Conservation (phyloP, 2,329 filamentous ascomycete genomes). For the Aureobasidium sp. region DNA sequence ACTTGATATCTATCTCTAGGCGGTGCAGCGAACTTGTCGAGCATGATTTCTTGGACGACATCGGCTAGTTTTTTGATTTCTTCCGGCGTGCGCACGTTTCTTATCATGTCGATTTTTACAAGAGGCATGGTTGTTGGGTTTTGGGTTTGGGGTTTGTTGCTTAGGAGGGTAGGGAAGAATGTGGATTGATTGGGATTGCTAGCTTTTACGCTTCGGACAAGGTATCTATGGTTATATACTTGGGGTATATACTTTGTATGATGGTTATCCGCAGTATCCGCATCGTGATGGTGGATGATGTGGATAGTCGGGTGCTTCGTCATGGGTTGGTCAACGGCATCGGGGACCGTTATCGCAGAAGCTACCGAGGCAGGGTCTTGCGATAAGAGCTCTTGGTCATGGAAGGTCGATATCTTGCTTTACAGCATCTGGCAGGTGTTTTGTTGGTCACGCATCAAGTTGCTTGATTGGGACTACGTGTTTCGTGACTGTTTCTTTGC, state of each 20-base stretch:
- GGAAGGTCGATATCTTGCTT: neutral
- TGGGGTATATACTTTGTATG: neutral
- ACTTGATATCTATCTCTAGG: slow-evolving; percentile 25
- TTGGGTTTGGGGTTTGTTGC: no score
- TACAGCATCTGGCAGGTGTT: no score
- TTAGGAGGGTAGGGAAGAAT: neutral
- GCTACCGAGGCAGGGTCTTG: neutral
- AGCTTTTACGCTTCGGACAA: no score
- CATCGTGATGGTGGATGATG: neutral
- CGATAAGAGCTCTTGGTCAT: neutral
- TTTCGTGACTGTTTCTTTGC: neutral
- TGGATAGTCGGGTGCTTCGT: neutral
- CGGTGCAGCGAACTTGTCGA: slow-evolving; percentile 25
- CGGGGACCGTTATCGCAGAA: neutral
- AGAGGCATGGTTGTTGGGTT: slow-evolving; percentile 24
- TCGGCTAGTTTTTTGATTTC: slow-evolving; percentile 25
- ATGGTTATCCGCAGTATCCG: neutral
- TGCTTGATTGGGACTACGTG: neutral
- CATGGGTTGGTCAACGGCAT: neutral
- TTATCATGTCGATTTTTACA: slow-evolving; percentile 27
- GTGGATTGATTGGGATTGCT: no score
- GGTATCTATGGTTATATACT: no score
- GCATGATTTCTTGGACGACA: slow-evolving; percentile 24
- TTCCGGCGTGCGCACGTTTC: slow-evolving; percentile 20
- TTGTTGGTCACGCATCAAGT: neutral